These are phyloP conservation scores for Bryoglossum gracile DNA, from an alignment of 495 filamentous ascomycete species.

Conservation along the genomic window DNA sequence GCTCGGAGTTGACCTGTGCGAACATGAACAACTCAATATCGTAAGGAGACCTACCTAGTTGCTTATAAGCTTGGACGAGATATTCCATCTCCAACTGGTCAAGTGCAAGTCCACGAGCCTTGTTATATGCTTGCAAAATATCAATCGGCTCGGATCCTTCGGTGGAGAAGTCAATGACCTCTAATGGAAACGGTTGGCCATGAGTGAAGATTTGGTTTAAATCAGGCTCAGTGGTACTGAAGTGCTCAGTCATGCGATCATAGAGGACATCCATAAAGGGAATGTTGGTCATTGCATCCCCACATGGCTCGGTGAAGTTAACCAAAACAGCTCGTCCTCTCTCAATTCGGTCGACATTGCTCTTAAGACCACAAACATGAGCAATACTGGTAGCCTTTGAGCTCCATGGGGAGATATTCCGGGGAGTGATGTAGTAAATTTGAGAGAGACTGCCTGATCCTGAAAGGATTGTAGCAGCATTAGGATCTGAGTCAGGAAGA, in stretches of 20 bases:
- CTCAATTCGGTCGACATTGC: slow-evolving; percentile 75
- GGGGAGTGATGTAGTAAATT: slow-evolving; percentile 62
- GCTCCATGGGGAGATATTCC: slow-evolving; percentile 95
- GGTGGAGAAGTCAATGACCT: slow-evolving; percentile 62
- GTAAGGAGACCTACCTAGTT: slow-evolving; percentile 56
- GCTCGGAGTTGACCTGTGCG: slow-evolving; percentile 88
- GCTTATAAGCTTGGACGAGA: slow-evolving; percentile 72
- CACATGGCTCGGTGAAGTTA: slow-evolving; percentile 45
- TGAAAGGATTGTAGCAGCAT: background rate
- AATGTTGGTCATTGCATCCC: slow-evolving; percentile 37
- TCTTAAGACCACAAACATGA: slow-evolving; percentile 76
- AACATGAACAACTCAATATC: slow-evolving; percentile 99
- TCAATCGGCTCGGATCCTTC: slow-evolving; percentile 54
- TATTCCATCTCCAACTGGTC: slow-evolving; percentile 92
- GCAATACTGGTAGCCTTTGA: slow-evolving; percentile 92
- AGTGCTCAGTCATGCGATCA: slow-evolving; percentile 89
- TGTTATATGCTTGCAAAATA: slow-evolving; percentile 75
- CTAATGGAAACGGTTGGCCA: slow-evolving; percentile 58
- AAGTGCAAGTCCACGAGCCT: slow-evolving; percentile 71
- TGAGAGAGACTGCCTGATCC: slow-evolving; percentile 15
- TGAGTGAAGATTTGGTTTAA: slow-evolving; percentile 73
- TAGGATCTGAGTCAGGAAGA: slow-evolving; percentile 26
- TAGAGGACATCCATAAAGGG: slow-evolving; percentile 66
- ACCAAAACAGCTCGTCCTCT: slow-evolving; percentile 69
- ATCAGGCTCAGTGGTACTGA: slow-evolving; percentile 57